These are phyloP conservation scores for Penicillium lagena DNA, from an alignment of 495 filamentous ascomycete species.

Conservation along the genomic window DNA sequence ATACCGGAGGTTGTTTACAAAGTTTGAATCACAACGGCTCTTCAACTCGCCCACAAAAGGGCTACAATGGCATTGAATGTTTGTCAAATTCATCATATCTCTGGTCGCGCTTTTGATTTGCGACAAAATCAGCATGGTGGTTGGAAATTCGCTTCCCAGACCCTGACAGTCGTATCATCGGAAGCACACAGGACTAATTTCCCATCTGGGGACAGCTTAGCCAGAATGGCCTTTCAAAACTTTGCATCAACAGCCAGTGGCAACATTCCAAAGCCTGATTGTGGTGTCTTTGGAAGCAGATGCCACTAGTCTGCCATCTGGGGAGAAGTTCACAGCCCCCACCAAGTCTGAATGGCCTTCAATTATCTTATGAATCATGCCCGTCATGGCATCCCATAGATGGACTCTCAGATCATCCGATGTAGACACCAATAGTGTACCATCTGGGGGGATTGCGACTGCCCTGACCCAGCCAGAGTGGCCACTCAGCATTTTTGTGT, in stretches of 20 bases:
- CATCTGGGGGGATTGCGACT: neutral
- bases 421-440: neutral
- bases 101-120: no score
- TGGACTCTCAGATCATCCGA: neutral
- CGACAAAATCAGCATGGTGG: no score
- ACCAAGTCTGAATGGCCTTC: neutral
- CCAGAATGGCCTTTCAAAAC: neutral
- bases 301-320: neutral
- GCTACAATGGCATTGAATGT: no score
- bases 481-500: neutral
- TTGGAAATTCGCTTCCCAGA: no score
- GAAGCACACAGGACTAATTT: no score
- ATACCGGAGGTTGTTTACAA: no score
- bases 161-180: no score
- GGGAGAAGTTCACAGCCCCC: neutral
- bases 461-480: neutral
- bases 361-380: neutral
- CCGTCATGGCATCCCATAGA: neutral
- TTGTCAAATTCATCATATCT: no score
- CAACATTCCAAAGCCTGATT: neutral
- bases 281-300: neutral
- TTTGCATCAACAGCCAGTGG: neutral
- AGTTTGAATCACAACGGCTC: no score
- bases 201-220: no score
- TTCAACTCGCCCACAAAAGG: no score